Percentiles rank a stretch among this genome's conserved stretches.
Conservation (phyloP, 345 rosid genomes). For the Corymbia maculata region DNA sequence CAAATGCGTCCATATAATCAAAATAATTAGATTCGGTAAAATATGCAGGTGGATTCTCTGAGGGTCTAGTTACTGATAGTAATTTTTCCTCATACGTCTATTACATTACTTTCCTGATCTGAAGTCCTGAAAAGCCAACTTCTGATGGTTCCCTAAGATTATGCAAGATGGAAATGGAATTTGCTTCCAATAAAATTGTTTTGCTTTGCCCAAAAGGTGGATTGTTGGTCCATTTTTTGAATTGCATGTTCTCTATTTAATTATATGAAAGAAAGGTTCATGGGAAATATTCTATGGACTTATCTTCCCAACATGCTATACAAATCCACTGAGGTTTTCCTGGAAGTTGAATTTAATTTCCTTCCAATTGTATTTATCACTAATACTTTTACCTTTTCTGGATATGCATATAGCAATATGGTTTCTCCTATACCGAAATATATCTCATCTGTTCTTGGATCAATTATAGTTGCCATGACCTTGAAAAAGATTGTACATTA, state of each 20-base stretch:
- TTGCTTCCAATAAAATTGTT: background rate
- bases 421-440: background rate
- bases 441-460: too few relatives aligned
- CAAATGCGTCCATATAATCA: too few relatives aligned
- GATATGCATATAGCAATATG: background rate
- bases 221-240: background rate
- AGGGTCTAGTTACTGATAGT: too few relatives aligned
- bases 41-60: too few relatives aligned
- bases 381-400: background rate
- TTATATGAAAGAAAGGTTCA: background rate
- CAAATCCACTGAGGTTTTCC: background rate
- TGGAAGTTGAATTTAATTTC: background rate
- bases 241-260: background rate
- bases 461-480: too few relatives aligned
- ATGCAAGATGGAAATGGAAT: too few relatives aligned
- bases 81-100: too few relatives aligned
- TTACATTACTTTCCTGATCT: too few relatives aligned
- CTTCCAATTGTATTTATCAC: background rate
- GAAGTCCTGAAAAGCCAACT: too few relatives aligned
- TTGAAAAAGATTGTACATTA: too few relatives aligned
- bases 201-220: background rate
- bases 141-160: too few relatives aligned
- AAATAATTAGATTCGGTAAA: too few relatives aligned
- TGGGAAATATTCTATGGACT: background rate
- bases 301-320: background rate